Percentiles rank a stretch among this genome's conserved stretches.
phyloP scores from a whole-genome alignment of 129 eudicot genomes.

The Flaveria linearis region DNA sequence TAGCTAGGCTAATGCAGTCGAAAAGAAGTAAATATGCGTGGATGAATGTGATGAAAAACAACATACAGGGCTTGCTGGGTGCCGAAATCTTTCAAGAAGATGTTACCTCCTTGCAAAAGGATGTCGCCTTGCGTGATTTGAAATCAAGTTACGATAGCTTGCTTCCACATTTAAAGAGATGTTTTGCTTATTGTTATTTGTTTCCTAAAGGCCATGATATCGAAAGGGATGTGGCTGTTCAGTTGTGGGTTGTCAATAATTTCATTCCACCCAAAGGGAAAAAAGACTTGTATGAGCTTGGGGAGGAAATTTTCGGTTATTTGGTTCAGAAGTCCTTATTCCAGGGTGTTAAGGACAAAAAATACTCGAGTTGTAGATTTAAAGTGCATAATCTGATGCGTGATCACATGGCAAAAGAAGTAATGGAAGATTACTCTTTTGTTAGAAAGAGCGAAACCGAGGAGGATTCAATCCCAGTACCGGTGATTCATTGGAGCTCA shows the following conservation, averaged over 20 bases:
- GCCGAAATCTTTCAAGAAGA: too few species aligned
- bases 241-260: neutral
- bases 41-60: neutral
- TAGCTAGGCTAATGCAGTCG: slow-evolving; percentile 15
- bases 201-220: neutral
- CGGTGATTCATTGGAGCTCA: neutral
- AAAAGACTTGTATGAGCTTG: neutral
- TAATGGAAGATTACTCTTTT: neutral
- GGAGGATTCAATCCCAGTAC: slow-evolving; percentile 12
- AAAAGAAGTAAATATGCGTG: neutral
- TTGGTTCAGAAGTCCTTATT: slow-evolving; percentile 31
- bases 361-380: neutral
- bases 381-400: slow-evolving; percentile 5
- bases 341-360: slow-evolving; percentile 12
- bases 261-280: neutral
- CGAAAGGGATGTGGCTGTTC: neutral
- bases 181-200: slow-evolving; percentile 31
- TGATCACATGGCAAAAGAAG: neutral
- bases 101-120: neutral
- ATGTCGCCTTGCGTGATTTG: neutral
- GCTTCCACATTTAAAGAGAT: slow-evolving; percentile 3
- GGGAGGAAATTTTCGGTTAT: slow-evolving; percentile 6
- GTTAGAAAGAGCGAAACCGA: neutral
- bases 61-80: neutral
- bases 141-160: neutral